A percentile compares a stretch with the other conserved stretches of the same genome.
Conservation (phyloP, 257 asterid genomes). For the Thymus quinquecostatus region DNA sequence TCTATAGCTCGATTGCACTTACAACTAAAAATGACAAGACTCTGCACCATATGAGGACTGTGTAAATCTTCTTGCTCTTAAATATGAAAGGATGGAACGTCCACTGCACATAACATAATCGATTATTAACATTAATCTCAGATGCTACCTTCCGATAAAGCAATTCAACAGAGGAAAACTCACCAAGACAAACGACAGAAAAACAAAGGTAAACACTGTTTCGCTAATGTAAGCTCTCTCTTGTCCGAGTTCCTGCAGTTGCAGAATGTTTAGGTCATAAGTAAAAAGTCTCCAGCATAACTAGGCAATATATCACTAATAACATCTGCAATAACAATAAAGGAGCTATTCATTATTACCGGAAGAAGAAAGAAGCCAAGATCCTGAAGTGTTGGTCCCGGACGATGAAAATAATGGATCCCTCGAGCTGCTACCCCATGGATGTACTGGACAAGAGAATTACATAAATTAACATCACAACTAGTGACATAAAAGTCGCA, state of each 20-base stretch:
- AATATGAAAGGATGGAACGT: constrained; percentile 94
- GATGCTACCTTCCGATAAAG: not conserved
- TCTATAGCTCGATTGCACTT: constrained; percentile 39
- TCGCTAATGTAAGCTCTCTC: constrained; percentile 90
- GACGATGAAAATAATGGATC: constrained; percentile 73
- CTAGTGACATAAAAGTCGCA: not conserved
- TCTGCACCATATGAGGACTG: constrained; percentile 97
- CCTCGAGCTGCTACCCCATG: constrained; percentile 86
- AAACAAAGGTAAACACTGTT: constrained; percentile 75
- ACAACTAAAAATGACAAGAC: constrained; percentile 92
- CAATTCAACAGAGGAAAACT: constrained; percentile 37
- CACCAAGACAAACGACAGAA: constrained; percentile 82
- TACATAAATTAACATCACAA: not conserved
- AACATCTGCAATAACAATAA: not conserved
- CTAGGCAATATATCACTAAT: constrained; percentile 4
- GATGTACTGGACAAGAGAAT: constrained; percentile 51
- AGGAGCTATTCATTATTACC: constrained; percentile 41
- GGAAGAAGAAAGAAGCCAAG: constrained; percentile 84
- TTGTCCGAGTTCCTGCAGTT: constrained; percentile 82
- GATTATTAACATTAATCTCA: constrained; percentile 3
- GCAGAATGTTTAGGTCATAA: constrained; percentile 29
- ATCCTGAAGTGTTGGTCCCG: constrained; percentile 76
- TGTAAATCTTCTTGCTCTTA: constrained; percentile 91
- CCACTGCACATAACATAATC: constrained; percentile 71
- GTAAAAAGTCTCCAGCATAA: constrained; percentile 20